Evolutionary conservation across 106 monocot genomes (phyloP).

Genomic region (Amphibolis antarctica): DNA sequence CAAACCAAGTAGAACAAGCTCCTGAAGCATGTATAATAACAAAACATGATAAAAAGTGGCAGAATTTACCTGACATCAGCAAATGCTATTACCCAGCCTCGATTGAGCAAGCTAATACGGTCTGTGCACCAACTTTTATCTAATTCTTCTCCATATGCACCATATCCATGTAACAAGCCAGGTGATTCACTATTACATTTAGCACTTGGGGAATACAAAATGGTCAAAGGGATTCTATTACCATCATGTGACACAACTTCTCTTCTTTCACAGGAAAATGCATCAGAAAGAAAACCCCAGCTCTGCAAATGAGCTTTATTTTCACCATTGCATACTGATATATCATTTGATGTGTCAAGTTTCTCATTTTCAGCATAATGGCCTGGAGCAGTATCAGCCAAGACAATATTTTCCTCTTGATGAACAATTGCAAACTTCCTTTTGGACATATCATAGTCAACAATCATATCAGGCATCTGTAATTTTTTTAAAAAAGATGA

Average conservation of each 20-base stretch:
- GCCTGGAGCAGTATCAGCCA: slow-evolving; percentile 14
- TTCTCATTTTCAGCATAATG: slow-evolving; percentile 4
- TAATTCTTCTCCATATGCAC: slow-evolving; percentile 83
- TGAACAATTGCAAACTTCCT: slow-evolving; percentile 44
- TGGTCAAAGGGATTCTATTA: slow-evolving; percentile 56
- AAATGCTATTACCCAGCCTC: slow-evolving; percentile 92
- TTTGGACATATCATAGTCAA: slow-evolving; percentile 72
- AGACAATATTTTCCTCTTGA: slow-evolving; percentile 58
- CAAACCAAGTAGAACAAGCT: no score
- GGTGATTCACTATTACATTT: slow-evolving; percentile 34
- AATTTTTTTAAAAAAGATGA: slow-evolving; percentile 4
- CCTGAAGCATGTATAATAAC: no score
- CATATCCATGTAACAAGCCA: slow-evolving; percentile 86
- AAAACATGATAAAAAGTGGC: not conserved
- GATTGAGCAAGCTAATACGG: slow-evolving; percentile 55
- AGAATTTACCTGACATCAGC: slow-evolving; percentile 84
- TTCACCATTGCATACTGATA: slow-evolving; percentile 7
- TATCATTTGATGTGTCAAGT: slow-evolving; percentile 5
- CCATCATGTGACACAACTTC: slow-evolving; percentile 76
- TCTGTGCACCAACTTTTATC: slow-evolving; percentile 89
- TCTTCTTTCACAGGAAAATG: slow-evolving; percentile 51
- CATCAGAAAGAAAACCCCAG: slow-evolving; percentile 48
- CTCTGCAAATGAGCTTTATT: slow-evolving; percentile 17
- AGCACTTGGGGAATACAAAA: slow-evolving; percentile 43
- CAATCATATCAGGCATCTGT: slow-evolving; percentile 81